Conservation (phyloP, 805 yeast species). For the Ogataea haglerorum region DNA sequence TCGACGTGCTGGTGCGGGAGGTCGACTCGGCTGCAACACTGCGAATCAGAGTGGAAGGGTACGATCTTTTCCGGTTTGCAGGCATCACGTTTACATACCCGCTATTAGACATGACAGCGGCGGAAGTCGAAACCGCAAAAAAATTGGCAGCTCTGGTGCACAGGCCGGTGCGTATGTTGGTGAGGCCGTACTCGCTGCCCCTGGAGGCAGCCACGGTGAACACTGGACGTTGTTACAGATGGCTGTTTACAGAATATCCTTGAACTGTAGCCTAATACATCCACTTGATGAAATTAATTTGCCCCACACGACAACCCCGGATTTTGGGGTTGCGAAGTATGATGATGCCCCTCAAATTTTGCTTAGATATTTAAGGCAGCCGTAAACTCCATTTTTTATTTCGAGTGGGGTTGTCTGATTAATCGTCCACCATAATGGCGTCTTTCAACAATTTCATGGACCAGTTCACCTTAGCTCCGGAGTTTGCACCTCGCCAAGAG, state of each 20-base stretch:
- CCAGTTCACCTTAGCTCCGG: conserved; percentile 3
- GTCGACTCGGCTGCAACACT: background rate
- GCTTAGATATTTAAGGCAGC: conserved; percentile 10
- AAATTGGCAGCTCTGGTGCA: conserved; percentile 4
- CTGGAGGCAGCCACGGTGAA: conserved; percentile 1
- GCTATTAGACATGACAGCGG: conserved; percentile 4
- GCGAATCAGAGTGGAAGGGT: conserved; percentile 3
- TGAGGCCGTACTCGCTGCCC: background rate
- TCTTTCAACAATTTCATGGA: conserved; percentile 16
- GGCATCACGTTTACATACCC: conserved; percentile 1
- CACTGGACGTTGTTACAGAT: background rate
- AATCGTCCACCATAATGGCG: conserved; percentile 8
- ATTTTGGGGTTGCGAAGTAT: conserved; percentile 2
- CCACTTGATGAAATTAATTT: background rate
- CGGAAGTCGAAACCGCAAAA: conserved; percentile 6
- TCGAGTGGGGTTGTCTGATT: conserved; percentile 8
- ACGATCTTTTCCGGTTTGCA: conserved; percentile 1
- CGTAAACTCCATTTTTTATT: conserved; percentile 7
- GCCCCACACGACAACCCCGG: conserved; percentile 13
- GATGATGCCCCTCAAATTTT: conserved; percentile 9
- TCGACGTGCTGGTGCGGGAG: conserved; percentile 3
- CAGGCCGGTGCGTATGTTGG: conserved; percentile 5
- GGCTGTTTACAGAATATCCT: conserved; percentile 3
- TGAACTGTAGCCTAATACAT: conserved; percentile 3
- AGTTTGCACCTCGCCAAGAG: conserved; percentile 1